phyloP scores from a whole-genome alignment of 1,284 basidiomycete genomes.

The Schizophyllum amplum region DNA sequence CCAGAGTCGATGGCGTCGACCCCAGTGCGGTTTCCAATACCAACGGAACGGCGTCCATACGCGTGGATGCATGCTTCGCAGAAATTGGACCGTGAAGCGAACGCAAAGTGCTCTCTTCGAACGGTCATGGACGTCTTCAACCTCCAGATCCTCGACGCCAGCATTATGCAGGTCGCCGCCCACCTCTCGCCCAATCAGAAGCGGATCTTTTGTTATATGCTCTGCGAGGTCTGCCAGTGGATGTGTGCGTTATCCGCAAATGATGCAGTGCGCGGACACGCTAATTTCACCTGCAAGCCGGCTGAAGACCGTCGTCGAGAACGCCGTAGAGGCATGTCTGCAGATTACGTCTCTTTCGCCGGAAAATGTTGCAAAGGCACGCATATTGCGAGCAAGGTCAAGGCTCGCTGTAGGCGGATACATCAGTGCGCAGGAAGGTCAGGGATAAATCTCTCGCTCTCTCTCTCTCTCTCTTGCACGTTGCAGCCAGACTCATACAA shows the following conservation, averaged over 20 bases:
- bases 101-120: not conserved
- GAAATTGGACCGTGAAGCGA: not conserved
- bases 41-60: not conserved
- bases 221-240: slow-evolving; percentile 40
- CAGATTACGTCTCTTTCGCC: slow-evolving; percentile 44
- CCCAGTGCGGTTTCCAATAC: not conserved
- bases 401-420: slow-evolving; percentile 51
- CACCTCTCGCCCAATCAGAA: slow-evolving; percentile 55
- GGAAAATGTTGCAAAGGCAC: slow-evolving; percentile 48
- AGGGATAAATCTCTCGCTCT: not conserved
- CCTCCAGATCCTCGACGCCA: slow-evolving; percentile 63
- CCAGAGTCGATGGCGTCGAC: not conserved
- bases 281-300: slow-evolving; percentile 1
- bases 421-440: slow-evolving; percentile 62
- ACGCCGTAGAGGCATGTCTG: slow-evolving; percentile 63
- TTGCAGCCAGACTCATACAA: not conserved
- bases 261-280: slow-evolving; percentile 7
- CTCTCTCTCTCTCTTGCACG: too few species aligned
- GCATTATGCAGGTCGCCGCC: slow-evolving; percentile 54
- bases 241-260: slow-evolving; percentile 28
- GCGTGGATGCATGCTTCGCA: not conserved
- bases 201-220: slow-evolving; percentile 58
- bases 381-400: slow-evolving; percentile 54
- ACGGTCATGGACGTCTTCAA: slow-evolving; percentile 52
- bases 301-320: slow-evolving; percentile 51